Base-by-base conservation (phyloP, 1,284 basidiomycete species). In the Cryptococcus wingfieldii region DNA sequence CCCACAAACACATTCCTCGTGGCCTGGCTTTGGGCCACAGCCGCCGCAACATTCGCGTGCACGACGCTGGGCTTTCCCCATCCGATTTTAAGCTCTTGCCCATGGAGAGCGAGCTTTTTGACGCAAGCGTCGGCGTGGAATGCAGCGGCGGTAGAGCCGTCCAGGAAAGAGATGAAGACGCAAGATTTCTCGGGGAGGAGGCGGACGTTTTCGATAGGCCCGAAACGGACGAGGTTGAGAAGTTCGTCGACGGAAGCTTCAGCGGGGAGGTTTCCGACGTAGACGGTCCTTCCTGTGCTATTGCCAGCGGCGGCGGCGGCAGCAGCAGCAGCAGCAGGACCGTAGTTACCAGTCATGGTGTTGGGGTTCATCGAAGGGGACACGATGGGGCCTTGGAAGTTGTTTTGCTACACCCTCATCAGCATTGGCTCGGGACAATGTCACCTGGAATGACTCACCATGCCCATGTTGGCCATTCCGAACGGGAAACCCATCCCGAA, bases 161-260 rank as follows among this genome's bases (percentile, higher is more conserved):
- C 92, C 48, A 97, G 83, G 84, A 96, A 97, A 13, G 93, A 97
- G 62, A 98, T 85, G 82, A 98, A 98, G 54, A 96, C 94, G 73
- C 95, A 98, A 13, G 88, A 91, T 78, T 97, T 98, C 76, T 98
- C 95, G 42, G 93, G 91, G n/a, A 98, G 83, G 39, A 98, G 87
- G 51, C 91, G 89, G 69, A 98, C 89, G 51, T 86, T 89, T 76
- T 98, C 95, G 63, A 98, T 87, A 0, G 95, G 95, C 6, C 95
- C 96, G 74, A 97, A 98, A 69, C 96, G 92, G 63, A 98, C 95
- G 60, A 97, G 87, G 76, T 93, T 97, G 69, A 98, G 87, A 27
- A 98, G 84, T 76, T 98, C 95, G 72, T 98, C 94, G 56, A 97
- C 93, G 6, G 92, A 94, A 0, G 95, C 94, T 23, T 91, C 91